Evolutionary conservation across 2,329 filamentous ascomycete genomes (phyloP).

Genomic region (Hypoxylon sp.): DNA sequence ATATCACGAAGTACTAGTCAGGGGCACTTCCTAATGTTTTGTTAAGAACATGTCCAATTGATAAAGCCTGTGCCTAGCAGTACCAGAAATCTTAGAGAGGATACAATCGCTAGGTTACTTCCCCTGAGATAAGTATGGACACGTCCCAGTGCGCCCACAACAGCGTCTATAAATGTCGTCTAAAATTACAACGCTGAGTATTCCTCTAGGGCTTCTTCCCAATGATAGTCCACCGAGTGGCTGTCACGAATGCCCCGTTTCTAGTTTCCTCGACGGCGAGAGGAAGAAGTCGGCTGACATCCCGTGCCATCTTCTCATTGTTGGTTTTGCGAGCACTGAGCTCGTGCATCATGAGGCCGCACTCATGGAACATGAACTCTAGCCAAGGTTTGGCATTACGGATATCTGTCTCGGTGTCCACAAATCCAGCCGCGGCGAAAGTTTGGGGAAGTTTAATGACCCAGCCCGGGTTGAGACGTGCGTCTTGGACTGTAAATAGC

Average conservation of each 20-base stretch:
- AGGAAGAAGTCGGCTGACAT: slow-evolving; percentile 31
- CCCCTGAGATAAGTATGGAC: no score
- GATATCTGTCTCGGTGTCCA: slow-evolving; percentile 21
- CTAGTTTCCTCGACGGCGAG: slow-evolving; percentile 24
- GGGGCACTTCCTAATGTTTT: no score
- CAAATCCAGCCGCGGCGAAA: slow-evolving; percentile 19
- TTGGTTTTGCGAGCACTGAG: slow-evolving; percentile 36
- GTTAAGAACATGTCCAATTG: no score
- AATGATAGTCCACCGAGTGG: background rate
- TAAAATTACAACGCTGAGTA: no score
- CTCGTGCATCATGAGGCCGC: slow-evolving; percentile 37
- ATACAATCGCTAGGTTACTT: no score
- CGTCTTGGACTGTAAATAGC: background rate
- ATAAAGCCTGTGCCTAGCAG: no score
- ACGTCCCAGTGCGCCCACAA: no score
- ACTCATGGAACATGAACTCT: slow-evolving; percentile 13
- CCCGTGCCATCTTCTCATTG: slow-evolving; percentile 29
- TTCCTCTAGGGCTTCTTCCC: slow-evolving; percentile 4
- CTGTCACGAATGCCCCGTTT: slow-evolving; percentile 24
- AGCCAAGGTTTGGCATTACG: slow-evolving; percentile 11
- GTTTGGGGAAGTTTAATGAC: slow-evolving; percentile 8
- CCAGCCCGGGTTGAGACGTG: slow-evolving; percentile 20
- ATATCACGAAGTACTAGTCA: no score
- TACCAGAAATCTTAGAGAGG: no score
- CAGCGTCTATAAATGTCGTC: no score